Conservation (phyloP, 768 basidiomycete genomes). For the Naganishia randhawae region DNA sequence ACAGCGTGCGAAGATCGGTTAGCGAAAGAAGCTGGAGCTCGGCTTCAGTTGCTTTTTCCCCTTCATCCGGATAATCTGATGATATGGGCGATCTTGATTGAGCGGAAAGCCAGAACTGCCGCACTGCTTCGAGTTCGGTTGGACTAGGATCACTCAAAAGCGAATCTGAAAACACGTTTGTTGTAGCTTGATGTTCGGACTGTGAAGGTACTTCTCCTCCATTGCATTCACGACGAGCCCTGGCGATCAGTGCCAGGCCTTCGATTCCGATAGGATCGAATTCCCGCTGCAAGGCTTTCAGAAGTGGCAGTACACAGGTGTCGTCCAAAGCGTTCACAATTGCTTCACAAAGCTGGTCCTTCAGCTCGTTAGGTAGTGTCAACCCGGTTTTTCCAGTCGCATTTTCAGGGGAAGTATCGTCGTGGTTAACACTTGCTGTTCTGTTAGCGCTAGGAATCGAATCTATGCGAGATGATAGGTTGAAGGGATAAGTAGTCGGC, state of each 20-base stretch:
- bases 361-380: neutral
- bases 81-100: neutral
- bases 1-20: neutral
- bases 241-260: slow-evolving; percentile 56
- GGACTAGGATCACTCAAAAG: neutral
- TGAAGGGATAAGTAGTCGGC: neutral
- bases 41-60: neutral
- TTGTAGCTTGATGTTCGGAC: neutral
- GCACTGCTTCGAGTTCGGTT: neutral
- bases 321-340: slow-evolving; percentile 57
- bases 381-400: neutral
- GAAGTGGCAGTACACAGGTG: slow-evolving; percentile 58
- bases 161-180: neutral
- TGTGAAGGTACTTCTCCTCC: neutral
- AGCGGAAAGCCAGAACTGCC: neutral
- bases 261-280: slow-evolving; percentile 84
- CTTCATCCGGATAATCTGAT: neutral
- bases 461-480: neutral
- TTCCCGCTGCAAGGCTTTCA: slow-evolving; percentile 65
- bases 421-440: neutral
- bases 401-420: neutral
- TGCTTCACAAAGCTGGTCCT: slow-evolving; percentile 37
- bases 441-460: neutral
- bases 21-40: neutral
- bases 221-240: slow-evolving; percentile 30